These are phyloP conservation scores for Corynespora cassiicola DNA, from an alignment of 2,329 filamentous ascomycete species.

Conservation along the genomic window DNA sequence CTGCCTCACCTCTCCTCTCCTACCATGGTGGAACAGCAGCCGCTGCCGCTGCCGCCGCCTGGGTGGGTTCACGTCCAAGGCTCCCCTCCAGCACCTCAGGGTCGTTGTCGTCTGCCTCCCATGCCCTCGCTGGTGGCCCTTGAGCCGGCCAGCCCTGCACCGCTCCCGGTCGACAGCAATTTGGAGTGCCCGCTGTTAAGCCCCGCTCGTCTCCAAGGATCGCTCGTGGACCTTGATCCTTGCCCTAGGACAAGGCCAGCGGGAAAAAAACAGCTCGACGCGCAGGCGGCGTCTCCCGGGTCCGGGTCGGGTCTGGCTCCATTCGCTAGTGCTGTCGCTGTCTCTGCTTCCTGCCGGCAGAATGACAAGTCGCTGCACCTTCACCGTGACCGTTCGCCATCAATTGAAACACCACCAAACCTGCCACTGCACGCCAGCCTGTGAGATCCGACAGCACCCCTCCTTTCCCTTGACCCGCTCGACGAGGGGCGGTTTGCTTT, in stretches of 20 bases:
- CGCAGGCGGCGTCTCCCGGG: slow-evolving; percentile 5
- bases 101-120: too few species aligned
- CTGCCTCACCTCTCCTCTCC: slow-evolving; percentile 6
- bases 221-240: slow-evolving; percentile 12
- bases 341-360: slow-evolving; percentile 3
- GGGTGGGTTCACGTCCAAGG: too few species aligned
- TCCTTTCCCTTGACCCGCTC: too few species aligned
- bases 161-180: slow-evolving; percentile 8
- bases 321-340: too few species aligned
- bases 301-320: too few species aligned
- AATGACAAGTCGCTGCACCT: slow-evolving; percentile 4
- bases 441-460: too few species aligned
- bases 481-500: slow-evolving; percentile 27
- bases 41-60: slow-evolving; percentile 1
- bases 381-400: too few species aligned
- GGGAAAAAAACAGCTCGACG: slow-evolving; percentile 13
- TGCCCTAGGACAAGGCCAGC: slow-evolving; percentile 14
- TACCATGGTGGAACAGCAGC: slow-evolving; percentile 11
- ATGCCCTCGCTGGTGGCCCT: too few species aligned
- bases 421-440: too few species aligned
- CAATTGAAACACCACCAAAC: too few species aligned
- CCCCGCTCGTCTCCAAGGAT: slow-evolving; percentile 24
- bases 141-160: slow-evolving; percentile 6
- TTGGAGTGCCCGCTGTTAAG: slow-evolving; percentile 18
- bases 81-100: too few species aligned